These are phyloP conservation scores for Metschnikowia noctiluminum DNA, from an alignment of 805 yeast genomes.

Conservation along the genomic window DNA sequence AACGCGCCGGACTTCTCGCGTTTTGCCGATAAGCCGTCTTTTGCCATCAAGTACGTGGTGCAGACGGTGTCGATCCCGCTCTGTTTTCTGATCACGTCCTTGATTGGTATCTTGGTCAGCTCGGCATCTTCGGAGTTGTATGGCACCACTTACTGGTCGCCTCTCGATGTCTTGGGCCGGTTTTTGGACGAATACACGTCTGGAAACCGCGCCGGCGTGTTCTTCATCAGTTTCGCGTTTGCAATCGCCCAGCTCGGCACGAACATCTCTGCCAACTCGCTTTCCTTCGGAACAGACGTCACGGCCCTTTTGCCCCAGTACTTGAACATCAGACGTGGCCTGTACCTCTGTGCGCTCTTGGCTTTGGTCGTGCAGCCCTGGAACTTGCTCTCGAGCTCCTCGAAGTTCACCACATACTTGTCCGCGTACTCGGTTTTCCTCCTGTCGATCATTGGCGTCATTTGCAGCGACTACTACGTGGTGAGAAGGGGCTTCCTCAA, in stretches of 20 bases:
- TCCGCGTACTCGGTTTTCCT: slow-evolving; percentile 81
- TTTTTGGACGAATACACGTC: slow-evolving; percentile 50
- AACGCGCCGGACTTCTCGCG: slow-evolving; percentile 90
- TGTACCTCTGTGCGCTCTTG: slow-evolving; percentile 68
- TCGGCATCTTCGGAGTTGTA: slow-evolving; percentile 70
- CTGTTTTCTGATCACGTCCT: slow-evolving; percentile 74
- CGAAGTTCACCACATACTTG: slow-evolving; percentile 73
- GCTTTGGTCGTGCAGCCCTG: slow-evolving; percentile 79
- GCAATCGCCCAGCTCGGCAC: slow-evolving; percentile 77
- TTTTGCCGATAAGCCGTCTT: slow-evolving; percentile 54
- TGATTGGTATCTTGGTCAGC: slow-evolving; percentile 81
- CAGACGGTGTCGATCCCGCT: slow-evolving; percentile 66
- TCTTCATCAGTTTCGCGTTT: slow-evolving; percentile 66
- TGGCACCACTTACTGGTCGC: slow-evolving; percentile 77
- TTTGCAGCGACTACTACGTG: slow-evolving; percentile 58
- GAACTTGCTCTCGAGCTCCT: slow-evolving; percentile 63
- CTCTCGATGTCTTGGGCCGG: slow-evolving; percentile 67
- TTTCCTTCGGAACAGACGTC: slow-evolving; percentile 72
- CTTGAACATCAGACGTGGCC: slow-evolving; percentile 76
- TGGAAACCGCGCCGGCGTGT: slow-evolving; percentile 78
- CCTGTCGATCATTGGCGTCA: slow-evolving; percentile 78
- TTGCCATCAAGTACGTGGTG: slow-evolving; percentile 38
- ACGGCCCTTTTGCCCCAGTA: slow-evolving; percentile 62
- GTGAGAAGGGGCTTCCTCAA: slow-evolving; percentile 70
- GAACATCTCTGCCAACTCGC: slow-evolving; percentile 68